These are phyloP conservation scores for Cyberlindnera saturnus DNA, from an alignment of 805 yeast genomes.

Conservation along the genomic window DNA sequence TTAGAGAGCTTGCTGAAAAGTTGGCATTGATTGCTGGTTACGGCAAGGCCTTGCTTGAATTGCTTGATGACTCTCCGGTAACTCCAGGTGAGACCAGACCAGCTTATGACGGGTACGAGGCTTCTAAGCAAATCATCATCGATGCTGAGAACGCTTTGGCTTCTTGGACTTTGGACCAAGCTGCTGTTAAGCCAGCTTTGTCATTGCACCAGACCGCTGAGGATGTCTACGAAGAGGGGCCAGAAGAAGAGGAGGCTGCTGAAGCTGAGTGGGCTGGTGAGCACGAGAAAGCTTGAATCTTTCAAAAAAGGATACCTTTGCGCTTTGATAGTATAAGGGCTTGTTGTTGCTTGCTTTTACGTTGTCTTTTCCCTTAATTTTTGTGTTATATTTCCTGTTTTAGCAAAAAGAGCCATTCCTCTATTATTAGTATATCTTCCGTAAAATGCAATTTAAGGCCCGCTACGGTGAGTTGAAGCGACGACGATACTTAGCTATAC, in stretches of 20 bases:
- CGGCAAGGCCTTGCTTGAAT: constrained; percentile 95
- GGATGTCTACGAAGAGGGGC: constrained; percentile 47
- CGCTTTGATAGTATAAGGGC: no score
- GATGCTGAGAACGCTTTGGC: constrained; percentile 96
- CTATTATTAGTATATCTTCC: no score
- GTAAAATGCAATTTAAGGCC: no score
- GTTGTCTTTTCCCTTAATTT: no score
- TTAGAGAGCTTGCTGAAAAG: constrained; percentile 93
- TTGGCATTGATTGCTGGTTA: constrained; percentile 96
- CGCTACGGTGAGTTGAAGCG: no score
- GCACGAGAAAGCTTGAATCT: constrained; percentile 3
- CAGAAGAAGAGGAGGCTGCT: constrained; percentile 35
- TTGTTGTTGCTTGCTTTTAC: no score
- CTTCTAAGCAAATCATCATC: constrained; percentile 94
- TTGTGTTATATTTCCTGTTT: no score
- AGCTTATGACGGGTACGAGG: constrained; percentile 96
- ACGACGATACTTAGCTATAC: background rate
- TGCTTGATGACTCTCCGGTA: constrained; percentile 93
- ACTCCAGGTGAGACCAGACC: constrained; percentile 99
- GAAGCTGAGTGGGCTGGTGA: constrained; percentile 29
- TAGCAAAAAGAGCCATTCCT: no score
- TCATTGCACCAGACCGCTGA: constrained; percentile 74
- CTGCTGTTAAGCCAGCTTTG: constrained; percentile 89
- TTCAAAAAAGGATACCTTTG: no score
- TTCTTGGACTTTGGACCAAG: constrained; percentile 93